phyloP scores from a whole-genome alignment of 2,329 filamentous ascomycete genomes.

The Nemania abortiva region DNA sequence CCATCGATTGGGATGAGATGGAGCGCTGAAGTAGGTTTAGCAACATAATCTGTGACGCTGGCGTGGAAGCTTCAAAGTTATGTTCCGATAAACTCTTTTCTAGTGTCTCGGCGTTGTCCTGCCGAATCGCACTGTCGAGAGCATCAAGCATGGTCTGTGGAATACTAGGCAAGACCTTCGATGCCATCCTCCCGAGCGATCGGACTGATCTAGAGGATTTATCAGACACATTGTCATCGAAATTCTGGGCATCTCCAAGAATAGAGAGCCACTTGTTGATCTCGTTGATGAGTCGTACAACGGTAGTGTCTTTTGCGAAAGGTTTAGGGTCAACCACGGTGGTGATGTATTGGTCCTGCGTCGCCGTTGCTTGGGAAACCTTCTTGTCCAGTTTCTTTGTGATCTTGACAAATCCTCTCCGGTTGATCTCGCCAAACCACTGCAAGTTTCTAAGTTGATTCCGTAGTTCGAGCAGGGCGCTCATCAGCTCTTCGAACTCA shows the following conservation, averaged over 20 bases:
- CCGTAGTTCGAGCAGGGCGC: slow-evolving; percentile 87
- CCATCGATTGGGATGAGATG: slow-evolving; percentile 76
- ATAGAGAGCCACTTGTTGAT: slow-evolving; percentile 94
- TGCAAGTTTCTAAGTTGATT: slow-evolving; percentile 90
- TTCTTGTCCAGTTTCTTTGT: slow-evolving; percentile 99
- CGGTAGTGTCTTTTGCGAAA: slow-evolving; percentile 80
- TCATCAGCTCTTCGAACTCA: slow-evolving; percentile 91
- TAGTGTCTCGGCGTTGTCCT: slow-evolving; percentile 72
- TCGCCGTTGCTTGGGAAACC: slow-evolving; percentile 76
- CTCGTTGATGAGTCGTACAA: slow-evolving; percentile 62
- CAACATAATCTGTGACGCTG: slow-evolving; percentile 74
- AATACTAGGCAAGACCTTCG: slow-evolving; percentile 79
- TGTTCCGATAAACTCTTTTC: slow-evolving; percentile 68
- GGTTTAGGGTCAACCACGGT: slow-evolving; percentile 90
- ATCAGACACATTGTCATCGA: slow-evolving; percentile 80
- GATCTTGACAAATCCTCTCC: slow-evolving; percentile 95
- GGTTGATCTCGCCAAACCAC: slow-evolving; percentile 98
- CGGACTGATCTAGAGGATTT: slow-evolving; percentile 76
- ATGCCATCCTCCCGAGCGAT: slow-evolving; percentile 81
- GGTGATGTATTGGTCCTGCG: slow-evolving; percentile 87
- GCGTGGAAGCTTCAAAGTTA: slow-evolving; percentile 64
- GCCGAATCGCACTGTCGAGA: slow-evolving; percentile 78
- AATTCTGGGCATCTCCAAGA: slow-evolving; percentile 80
- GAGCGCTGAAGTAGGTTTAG: slow-evolving; percentile 83
- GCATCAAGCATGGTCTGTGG: slow-evolving; percentile 75